These are phyloP conservation scores for Wickerhamomyces ciferrii DNA, from an alignment of 805 yeast species.

Conservation along the genomic window DNA sequence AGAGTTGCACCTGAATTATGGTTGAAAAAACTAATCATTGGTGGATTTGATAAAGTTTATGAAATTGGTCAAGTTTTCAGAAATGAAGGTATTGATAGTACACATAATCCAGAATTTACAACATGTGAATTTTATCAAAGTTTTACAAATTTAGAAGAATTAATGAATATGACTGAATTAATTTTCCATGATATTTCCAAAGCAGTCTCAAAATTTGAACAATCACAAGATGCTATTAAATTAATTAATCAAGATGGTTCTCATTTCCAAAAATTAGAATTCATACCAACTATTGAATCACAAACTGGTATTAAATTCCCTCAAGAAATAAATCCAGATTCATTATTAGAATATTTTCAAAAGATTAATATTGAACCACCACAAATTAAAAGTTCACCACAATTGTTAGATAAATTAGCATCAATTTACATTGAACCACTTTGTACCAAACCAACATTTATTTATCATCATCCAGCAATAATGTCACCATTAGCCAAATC, in stretches of 20 bases:
- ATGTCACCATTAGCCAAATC: slow-evolving; percentile 90
- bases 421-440: slow-evolving; percentile 59
- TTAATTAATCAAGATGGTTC: neutral
- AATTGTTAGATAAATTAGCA: slow-evolving; percentile 60
- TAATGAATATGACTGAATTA: slow-evolving; percentile 60
- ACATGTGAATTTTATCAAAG: slow-evolving; percentile 85
- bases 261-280: slow-evolving; percentile 53
- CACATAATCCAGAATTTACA: slow-evolving; percentile 94
- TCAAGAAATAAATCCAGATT: slow-evolving; percentile 29
- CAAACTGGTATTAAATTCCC: slow-evolving; percentile 50
- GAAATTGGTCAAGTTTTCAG: slow-evolving; percentile 85
- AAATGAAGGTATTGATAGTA: slow-evolving; percentile 88
- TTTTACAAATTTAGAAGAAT: slow-evolving; percentile 57
- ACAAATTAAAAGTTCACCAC: slow-evolving; percentile 42
- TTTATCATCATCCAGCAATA: slow-evolving; percentile 76
- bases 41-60: slow-evolving; percentile 82
- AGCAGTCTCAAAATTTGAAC: slow-evolving; percentile 18
- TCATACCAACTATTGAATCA: slow-evolving; percentile 56
- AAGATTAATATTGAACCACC: slow-evolving; percentile 24
- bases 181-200: slow-evolving; percentile 40
- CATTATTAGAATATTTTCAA: slow-evolving; percentile 35
- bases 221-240: slow-evolving; percentile 1
- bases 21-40: slow-evolving; percentile 77
- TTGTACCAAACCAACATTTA: slow-evolving; percentile 61
- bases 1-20: slow-evolving; percentile 95